phyloP scores from a whole-genome alignment of 768 basidiomycete genomes.

The Suillus cothurnatus region DNA sequence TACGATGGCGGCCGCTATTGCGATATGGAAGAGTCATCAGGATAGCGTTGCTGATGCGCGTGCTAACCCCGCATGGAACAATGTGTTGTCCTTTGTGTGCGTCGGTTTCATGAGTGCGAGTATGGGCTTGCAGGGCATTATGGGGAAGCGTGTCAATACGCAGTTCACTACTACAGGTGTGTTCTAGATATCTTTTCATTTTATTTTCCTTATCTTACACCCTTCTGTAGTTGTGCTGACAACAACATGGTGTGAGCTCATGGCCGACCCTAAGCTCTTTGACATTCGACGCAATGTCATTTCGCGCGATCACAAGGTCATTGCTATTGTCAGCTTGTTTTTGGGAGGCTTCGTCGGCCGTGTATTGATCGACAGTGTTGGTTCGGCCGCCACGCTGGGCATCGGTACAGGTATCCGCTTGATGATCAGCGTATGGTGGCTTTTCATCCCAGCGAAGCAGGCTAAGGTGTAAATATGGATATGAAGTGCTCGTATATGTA shows the following conservation, averaged over 20 bases:
- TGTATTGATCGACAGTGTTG: slow-evolving; percentile 58
- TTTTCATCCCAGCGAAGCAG: slow-evolving; percentile 52
- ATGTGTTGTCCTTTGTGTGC: slow-evolving; percentile 63
- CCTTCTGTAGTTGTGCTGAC: slow-evolving; percentile 69
- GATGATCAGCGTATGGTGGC: slow-evolving; percentile 63
- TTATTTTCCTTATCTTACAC: slow-evolving; percentile 6
- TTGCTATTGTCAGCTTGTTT: slow-evolving; percentile 71
- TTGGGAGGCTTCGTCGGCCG: slow-evolving; percentile 72
- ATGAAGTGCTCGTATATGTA: background rate
- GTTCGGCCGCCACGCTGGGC: slow-evolving; percentile 66
- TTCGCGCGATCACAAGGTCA: slow-evolving; percentile 70
- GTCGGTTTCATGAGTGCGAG: slow-evolving; percentile 81
- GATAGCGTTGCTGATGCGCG: slow-evolving; percentile 53
- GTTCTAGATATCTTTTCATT: slow-evolving; percentile 25
- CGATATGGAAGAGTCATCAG: slow-evolving; percentile 71
- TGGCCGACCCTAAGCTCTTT: slow-evolving; percentile 81
- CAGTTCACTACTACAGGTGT: slow-evolving; percentile 78
- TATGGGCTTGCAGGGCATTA: slow-evolving; percentile 84
- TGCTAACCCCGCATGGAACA: slow-evolving; percentile 71
- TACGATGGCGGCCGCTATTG: slow-evolving; percentile 71
- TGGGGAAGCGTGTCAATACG: slow-evolving; percentile 78
- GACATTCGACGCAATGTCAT: slow-evolving; percentile 48
- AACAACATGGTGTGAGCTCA: slow-evolving; percentile 86
- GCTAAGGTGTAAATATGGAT: slow-evolving; percentile 1
- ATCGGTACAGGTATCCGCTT: slow-evolving; percentile 65